Evolutionary conservation across 2,329 filamentous ascomycete species (phyloP), one percentile per base, ranked within the genome.

Genomic region (Thermomyces lanuginosus): DNA sequence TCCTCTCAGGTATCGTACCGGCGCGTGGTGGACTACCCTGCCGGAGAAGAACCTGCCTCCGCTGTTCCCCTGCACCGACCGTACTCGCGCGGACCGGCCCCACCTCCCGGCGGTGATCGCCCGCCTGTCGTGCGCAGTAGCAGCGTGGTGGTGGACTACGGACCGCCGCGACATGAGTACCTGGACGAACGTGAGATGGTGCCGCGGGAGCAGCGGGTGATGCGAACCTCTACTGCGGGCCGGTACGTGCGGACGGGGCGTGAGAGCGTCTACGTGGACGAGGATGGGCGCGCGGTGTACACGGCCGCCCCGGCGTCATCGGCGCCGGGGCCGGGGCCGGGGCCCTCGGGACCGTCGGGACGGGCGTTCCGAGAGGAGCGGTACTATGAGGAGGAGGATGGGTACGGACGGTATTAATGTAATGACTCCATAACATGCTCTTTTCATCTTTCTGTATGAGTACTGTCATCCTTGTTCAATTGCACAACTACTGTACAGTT

Each of bases 101-200:
- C 41, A 12, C 32, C 45, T 11, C 41, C 49, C 3, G 27, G 44
- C 17, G 46, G 50, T 9, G 46, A 49, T n/a, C 41, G 48, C 21
- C 48, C 49, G 20, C 37, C 49, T 15, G 43, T 45, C 22, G 39
- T 47, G 16, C 52, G 53, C 29, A 46, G 47, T 28, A 44, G 43
- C 30, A 58, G 55, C 34, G 55, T 57, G 8, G 41, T 60, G 9
- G 39, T 51, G 22, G 55, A 60, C 24, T 59, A 58, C 30, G 33
- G 49, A 15, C 35, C 44, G 16, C 47, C 48, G 9, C 53, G 41
- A 20, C 35, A 45, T 13, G 40, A 51, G 5, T 60, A 58, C 27
- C 51, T 75, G 22, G 82, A 83, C 39, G 79, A 86, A 42, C 66
- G 75, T 52, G 35, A 66, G 61, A 19, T n/a, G n/a, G 25, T 66